Conservation (phyloP, 257 asterid genomes). For the Lithospermum erythrorhizon region DNA sequence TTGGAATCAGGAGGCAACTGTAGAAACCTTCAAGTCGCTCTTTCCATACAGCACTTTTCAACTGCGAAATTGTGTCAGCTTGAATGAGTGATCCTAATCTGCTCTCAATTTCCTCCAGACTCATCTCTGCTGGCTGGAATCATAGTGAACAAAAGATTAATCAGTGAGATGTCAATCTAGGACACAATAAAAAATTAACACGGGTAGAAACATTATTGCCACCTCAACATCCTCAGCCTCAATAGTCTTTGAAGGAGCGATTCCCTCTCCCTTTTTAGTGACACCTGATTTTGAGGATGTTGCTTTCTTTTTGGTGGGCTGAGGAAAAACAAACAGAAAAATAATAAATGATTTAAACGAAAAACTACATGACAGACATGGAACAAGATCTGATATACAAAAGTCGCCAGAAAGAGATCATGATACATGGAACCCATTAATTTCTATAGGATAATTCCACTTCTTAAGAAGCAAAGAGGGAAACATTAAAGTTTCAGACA, state of each 20-base stretch:
- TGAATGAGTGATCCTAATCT: constrained; percentile 79
- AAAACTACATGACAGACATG: neutral
- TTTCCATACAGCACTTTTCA: constrained; percentile 96
- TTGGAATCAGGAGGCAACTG: neutral
- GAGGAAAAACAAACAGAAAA: constrained; percentile 17
- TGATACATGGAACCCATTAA: neutral
- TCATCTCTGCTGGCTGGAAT: constrained; percentile 86
- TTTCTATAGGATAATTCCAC: too few relatives aligned
- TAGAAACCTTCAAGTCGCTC: constrained; percentile 99
- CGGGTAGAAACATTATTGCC: constrained; percentile 1
- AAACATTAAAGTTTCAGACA: too few relatives aligned
- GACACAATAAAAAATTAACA: constrained; percentile 9
- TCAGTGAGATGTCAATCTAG: constrained; percentile 2
- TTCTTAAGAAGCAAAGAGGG: too few relatives aligned
- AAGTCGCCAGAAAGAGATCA: neutral
- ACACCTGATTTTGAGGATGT: constrained; percentile 49
- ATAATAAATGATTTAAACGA: constrained; percentile 3
- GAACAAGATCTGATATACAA: neutral
- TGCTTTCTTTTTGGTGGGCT: constrained; percentile 74
- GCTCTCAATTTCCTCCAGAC: constrained; percentile 93
- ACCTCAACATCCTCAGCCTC: constrained; percentile 95
- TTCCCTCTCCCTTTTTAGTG: constrained; percentile 66
- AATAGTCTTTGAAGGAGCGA: constrained; percentile 50
- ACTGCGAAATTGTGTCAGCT: constrained; percentile 66
- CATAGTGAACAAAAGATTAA: constrained; percentile 11